A percentile compares a stretch with the other conserved stretches of the same genome.
These are phyloP conservation scores for Daedalea quercina DNA, from an alignment of 768 basidiomycete species.

Conservation along the genomic window DNA sequence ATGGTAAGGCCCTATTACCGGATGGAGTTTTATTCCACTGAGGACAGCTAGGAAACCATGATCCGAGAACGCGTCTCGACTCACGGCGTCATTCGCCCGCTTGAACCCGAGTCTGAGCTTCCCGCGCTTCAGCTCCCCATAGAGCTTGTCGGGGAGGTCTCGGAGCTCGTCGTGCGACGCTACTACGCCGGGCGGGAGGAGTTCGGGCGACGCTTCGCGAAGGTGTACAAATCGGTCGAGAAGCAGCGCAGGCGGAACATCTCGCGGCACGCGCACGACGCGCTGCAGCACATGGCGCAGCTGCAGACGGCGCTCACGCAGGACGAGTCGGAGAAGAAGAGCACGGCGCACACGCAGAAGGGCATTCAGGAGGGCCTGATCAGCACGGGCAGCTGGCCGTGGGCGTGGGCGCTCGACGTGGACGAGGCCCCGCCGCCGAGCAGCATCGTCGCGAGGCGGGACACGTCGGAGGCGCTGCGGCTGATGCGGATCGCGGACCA, in stretches of 20 bases:
- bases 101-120: constrained; percentile 69
- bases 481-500: constrained; percentile 72
- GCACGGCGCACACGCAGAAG: constrained; percentile 13
- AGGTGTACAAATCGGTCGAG: constrained; percentile 50
- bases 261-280: constrained; percentile 58
- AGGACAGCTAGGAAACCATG: constrained; percentile 52
- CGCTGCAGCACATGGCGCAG: constrained; percentile 43
- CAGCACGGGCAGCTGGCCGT: constrained; percentile 57
- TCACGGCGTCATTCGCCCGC: constrained; percentile 70
- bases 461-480: constrained; percentile 72
- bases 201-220: constrained; percentile 65
- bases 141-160: constrained; percentile 65
- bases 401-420: constrained; percentile 81
- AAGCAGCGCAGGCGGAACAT: constrained; percentile 61
- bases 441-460: constrained; percentile 84
- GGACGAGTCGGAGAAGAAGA: constrained; percentile 12
- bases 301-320: constrained; percentile 34
- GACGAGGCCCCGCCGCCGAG: constrained; percentile 84
- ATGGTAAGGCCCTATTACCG: constrained; percentile 30
- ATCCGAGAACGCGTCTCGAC: constrained; percentile 88
- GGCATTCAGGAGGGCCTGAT: constrained; percentile 26
- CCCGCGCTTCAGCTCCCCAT: constrained; percentile 56
- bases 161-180: constrained; percentile 70
- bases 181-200: constrained; percentile 56
- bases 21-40: background rate